Evolutionary conservation across 192 early-diverging fungal genomes (phyloP).

Genomic region (Backusella circina): DNA sequence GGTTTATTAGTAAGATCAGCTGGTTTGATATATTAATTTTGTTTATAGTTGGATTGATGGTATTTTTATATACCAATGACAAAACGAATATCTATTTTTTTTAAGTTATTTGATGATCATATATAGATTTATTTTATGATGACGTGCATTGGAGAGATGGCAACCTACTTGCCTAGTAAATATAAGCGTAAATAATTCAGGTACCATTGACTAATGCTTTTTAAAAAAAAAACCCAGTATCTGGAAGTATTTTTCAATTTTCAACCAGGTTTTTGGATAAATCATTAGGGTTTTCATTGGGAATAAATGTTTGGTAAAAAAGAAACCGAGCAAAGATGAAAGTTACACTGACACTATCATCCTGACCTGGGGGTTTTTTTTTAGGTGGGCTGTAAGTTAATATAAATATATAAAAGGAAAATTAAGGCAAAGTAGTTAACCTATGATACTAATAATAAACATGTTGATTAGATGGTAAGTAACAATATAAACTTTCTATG

Average conservation of each 20-base stretch:
- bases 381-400: constrained; percentile 12
- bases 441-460: no score
- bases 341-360: background rate
- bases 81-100: background rate
- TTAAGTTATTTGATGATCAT: constrained; percentile 5
- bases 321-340: background rate
- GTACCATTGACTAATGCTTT: background rate
- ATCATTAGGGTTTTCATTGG: constrained; percentile 62
- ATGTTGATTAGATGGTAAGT: constrained; percentile 17
- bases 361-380: background rate
- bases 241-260: constrained; percentile 74
- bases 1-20: background rate
- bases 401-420: background rate
- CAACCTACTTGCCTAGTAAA: constrained; percentile 66
- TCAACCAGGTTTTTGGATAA: constrained; percentile 76
- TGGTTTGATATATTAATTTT: background rate
- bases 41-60: constrained; percentile 26
- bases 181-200: background rate
- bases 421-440: constrained; percentile 30
- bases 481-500: background rate
- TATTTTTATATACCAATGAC: background rate
- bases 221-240: constrained; percentile 13
- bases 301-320: constrained; percentile 61
- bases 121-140: constrained; percentile 62
- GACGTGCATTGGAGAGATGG: constrained; percentile 85